Base-by-base conservation (phyloP, 2,329 filamentous ascomycete genomes). In the Alternaria metachromatica region DNA sequence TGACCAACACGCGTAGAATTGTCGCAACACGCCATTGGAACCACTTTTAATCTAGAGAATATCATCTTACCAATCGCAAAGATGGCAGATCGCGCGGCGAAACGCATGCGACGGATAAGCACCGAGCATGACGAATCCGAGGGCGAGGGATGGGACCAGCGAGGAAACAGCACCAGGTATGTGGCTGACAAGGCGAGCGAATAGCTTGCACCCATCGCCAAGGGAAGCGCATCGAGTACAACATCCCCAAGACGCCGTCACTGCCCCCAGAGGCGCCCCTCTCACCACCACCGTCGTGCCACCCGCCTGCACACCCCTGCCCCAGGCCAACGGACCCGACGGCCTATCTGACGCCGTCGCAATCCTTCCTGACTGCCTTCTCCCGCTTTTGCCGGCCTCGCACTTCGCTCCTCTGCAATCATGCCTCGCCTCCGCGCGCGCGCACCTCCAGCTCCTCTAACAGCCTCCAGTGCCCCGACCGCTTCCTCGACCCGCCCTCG, bases 81-180 rank as follows among this genome's bases (percentile, higher is more conserved):
- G 25, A 79, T 78, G 76, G 63, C 72, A 37, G 76, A 78, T 50
- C 69, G 75, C 18, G 73, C 78, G 25, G 72, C 73, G 21, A 82
- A 81, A 75, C 80, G 80, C 64, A 73, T 78, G 71, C 77, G 79
- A 60, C 79, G 80, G 59, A 71, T 79, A 66, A 81, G 77, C 74
- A 79, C 76, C 68, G 80, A 82, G 64, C 69, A 79, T 68, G 78
- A 80, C 61, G 76, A 78, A 46, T 75, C 71, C 51, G 72, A 72
- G 33, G 77, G 67, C 48, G 70, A 79, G 68, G 76, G 78, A 71
- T 79, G 76, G 77, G 70, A 73, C 58, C 64, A 62, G 66, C 75
- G 66, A 74, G 72, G 71, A 67, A 73, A 67, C 68, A 73, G 64
- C 68, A 53, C 49, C 49, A 76, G 72, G 71, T 74, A 73, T 67